Conservation (phyloP, 352 stramenopile species). For the Peronospora destructor region DNA sequence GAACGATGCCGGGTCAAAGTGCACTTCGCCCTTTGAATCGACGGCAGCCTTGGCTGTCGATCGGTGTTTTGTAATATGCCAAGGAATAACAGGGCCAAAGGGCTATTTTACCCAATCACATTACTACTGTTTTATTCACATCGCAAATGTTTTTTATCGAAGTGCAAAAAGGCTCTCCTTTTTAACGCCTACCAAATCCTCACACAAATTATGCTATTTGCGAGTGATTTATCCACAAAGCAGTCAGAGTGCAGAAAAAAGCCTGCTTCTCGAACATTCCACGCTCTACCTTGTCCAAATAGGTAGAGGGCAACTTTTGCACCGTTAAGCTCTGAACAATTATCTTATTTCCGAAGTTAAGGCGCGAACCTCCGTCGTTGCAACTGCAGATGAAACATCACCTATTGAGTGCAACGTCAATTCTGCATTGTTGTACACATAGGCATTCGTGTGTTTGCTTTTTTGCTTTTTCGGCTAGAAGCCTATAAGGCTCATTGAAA, state of each 20-base stretch:
- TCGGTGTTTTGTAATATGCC: slow-evolving; percentile 21
- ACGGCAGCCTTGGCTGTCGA: slow-evolving; percentile 9
- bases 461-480: no score
- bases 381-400: no score
- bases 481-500: no score
- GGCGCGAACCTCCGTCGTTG: no score
- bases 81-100: slow-evolving; percentile 12
- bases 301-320: no score
- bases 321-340: no score
- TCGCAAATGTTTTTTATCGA: not conserved
- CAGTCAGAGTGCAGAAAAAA: slow-evolving; percentile 4
- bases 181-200: slow-evolving; percentile 1
- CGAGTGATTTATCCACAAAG: no score
- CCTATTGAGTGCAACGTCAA: no score
- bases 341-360: no score
- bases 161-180: not conserved
- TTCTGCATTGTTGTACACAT: no score
- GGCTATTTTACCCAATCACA: slow-evolving; percentile 22
- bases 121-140: slow-evolving; percentile 16
- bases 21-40: slow-evolving; percentile 3
- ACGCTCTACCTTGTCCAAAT: no score
- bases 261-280: slow-evolving; percentile 12
- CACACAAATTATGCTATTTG: not conserved
- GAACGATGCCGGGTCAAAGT: slow-evolving; percentile 2
- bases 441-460: no score